Evolutionary conservation across 306 rosid genomes (phyloP).

Genomic region (Urtica urens): DNA sequence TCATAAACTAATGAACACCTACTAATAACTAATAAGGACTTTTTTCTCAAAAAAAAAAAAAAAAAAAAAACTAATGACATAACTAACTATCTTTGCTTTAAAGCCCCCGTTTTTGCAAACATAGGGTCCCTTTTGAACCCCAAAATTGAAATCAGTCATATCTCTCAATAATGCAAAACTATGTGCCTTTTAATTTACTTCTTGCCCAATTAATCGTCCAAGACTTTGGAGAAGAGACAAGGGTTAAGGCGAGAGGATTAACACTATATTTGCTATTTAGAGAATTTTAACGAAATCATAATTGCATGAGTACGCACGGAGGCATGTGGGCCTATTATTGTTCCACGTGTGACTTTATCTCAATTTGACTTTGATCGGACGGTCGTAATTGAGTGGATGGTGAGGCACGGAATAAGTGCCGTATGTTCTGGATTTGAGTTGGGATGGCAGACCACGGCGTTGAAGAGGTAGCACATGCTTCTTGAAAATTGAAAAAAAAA

Average conservation of each 20-base stretch:
- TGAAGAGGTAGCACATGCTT: slow-evolving; percentile 15
- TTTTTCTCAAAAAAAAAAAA: no score
- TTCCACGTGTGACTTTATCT: slow-evolving; percentile 16
- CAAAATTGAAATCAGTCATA: slow-evolving; percentile 8
- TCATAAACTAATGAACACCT: slow-evolving; percentile 8
- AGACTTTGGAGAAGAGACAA: slow-evolving; percentile 1
- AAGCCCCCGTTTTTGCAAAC: slow-evolving; percentile 8
- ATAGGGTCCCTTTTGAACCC: slow-evolving; percentile 14
- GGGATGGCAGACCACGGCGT: slow-evolving; percentile 36
- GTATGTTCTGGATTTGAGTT: slow-evolving; percentile 31
- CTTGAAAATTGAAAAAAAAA: neutral
- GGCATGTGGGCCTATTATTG: slow-evolving; percentile 17
- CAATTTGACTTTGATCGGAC: neutral
- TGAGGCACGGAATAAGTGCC: slow-evolving; percentile 36
- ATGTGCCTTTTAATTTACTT: neutral
- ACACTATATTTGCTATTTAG: no score
- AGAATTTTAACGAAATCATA: no score
- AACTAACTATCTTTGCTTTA: neutral
- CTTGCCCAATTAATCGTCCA: slow-evolving; percentile 1
- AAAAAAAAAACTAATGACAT: slow-evolving; percentile 2
- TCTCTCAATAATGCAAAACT: slow-evolving; percentile 1
- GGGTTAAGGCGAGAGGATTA: neutral
- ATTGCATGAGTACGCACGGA: no score
- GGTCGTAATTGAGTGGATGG: slow-evolving; percentile 12
- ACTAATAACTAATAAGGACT: neutral